Conservation (phyloP, 106 monocot species). For the Apostasia shenzhenica region DNA sequence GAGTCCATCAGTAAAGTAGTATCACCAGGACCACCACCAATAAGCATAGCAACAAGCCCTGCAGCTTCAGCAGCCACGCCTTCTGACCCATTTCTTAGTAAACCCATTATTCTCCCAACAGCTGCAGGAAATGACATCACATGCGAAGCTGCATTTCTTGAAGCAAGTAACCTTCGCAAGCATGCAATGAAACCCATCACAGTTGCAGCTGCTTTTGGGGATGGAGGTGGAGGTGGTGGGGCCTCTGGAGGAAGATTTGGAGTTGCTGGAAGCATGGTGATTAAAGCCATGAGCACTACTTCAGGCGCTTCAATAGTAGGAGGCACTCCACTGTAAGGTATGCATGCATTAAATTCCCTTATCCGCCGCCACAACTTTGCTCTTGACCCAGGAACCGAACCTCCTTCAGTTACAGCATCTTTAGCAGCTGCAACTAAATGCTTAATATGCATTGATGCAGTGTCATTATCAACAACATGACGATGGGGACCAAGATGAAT, state of each 20-base stretch:
- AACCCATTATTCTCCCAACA: slow-evolving; percentile 95
- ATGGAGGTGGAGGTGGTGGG: slow-evolving; percentile 94
- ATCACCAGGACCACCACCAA: slow-evolving; percentile 92
- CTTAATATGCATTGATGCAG: slow-evolving; percentile 78
- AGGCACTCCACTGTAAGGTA: slow-evolving; percentile 85
- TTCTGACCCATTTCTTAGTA: slow-evolving; percentile 94
- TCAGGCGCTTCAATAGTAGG: slow-evolving; percentile 81
- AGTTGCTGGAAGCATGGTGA: slow-evolving; percentile 92
- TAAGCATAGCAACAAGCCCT: slow-evolving; percentile 84
- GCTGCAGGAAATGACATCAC: slow-evolving; percentile 99
- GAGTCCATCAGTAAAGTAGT: slow-evolving; percentile 45
- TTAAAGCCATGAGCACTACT: slow-evolving; percentile 96
- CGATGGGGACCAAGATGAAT: slow-evolving; percentile 28
- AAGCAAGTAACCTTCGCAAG: slow-evolving; percentile 81
- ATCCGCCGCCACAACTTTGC: slow-evolving; percentile 95
- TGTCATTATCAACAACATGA: slow-evolving; percentile 51
- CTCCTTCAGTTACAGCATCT: slow-evolving; percentile 96
- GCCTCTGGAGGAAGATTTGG: slow-evolving; percentile 92
- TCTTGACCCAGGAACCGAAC: slow-evolving; percentile 86
- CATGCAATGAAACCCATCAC: slow-evolving; percentile 94
- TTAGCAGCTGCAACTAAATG: slow-evolving; percentile 92
- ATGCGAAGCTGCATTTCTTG: slow-evolving; percentile 92
- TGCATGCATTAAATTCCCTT: slow-evolving; percentile 97
- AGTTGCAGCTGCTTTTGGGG: slow-evolving; percentile 96
- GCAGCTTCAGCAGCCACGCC: slow-evolving; percentile 89